Evolutionary conservation across 2,329 filamentous ascomycete species (phyloP).

Genomic region (Aspergillus niger): DNA sequence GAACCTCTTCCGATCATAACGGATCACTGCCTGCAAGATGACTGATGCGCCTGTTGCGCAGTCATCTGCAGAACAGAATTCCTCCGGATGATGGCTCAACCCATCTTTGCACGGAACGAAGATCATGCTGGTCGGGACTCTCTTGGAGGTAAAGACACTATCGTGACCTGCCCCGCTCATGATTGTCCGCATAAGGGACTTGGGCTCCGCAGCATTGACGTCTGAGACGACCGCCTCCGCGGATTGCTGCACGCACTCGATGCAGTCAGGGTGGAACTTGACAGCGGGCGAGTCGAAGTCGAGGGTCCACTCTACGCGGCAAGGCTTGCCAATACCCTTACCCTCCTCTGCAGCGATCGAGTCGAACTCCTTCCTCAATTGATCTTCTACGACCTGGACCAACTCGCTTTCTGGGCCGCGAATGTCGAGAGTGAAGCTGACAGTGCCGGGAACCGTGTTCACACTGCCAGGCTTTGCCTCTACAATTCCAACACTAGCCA

Average conservation of each 20-base stretch:
- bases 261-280: conserved; percentile 68
- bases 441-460: conserved; percentile 71
- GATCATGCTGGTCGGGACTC: conserved; percentile 66
- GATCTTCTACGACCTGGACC: conserved; percentile 59
- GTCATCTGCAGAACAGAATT: conserved; percentile 63
- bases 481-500: conserved; percentile 72
- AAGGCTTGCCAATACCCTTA: conserved; percentile 54
- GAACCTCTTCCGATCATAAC: conserved; percentile 47
- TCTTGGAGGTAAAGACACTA: conserved; percentile 62
- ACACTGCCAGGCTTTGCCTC: conserved; percentile 67
- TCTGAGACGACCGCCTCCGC: conserved; percentile 61
- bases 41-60: conserved; percentile 57
- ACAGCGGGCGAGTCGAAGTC: conserved; percentile 64
- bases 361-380: conserved; percentile 60
- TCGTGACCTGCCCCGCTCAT: conserved; percentile 68
- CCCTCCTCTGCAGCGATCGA: conserved; percentile 61
- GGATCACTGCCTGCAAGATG: conserved; percentile 38
- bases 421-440: conserved; percentile 69
- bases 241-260: conserved; percentile 63
- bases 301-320: conserved; percentile 59
- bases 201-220: conserved; percentile 37
- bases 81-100: conserved; percentile 64
- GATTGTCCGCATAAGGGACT: conserved; percentile 54
- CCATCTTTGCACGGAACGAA: conserved; percentile 67
- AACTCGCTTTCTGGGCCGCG: conserved; percentile 60